Evolutionary conservation across 2,329 filamentous ascomycete species (phyloP), one percentile per base, ranked within the genome.

Genomic region (Fusarium albosuccineum): DNA sequence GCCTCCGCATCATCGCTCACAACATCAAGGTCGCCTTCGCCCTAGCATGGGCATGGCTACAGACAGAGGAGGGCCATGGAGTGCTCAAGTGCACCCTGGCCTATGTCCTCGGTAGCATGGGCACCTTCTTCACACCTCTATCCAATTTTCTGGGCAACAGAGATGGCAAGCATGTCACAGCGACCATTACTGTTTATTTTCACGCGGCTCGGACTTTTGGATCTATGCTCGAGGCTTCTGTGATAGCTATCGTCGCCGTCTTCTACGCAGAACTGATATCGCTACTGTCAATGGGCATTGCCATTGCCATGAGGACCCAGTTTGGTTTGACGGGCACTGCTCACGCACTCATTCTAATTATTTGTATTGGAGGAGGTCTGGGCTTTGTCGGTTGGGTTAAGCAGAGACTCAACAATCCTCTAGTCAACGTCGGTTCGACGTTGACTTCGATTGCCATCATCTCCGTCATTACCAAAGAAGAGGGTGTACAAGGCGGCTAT

Each of bases 121-220:
- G 91, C 36, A 97, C 94, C 0, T 96, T 97, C 72, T 89, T 93
- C 65, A 87, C 90, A 3, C 85, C 86, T 3, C 84, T 97, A 57
- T 90, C 93, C 14, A 81, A 84, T 8, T 87, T 94, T 58, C 83
- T 97, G 14, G 95, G 95, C 10, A 85, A 90, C 66, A 91, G 94
- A 74, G 94, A 97, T 79, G 93, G 93, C 51, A 97, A 97, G 76
- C 95, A 97, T 79, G 90, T 97, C 74, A 93, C 97, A 52, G 94
- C 94, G 33, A 97, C 95, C 3, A 89, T 97, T 60, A 97, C 93
- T 1, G 94, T 97, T 10, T 98, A 97, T 75, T 98, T 97, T 74
- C 94, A 97, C 77, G 94, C 95, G 5, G 92, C 93, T 6, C 86
- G 95, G 60, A 93, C 93, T 16, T 87, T 90, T 27, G 95, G 95